Conservation (phyloP, 2,329 filamentous ascomycete species). For the Hymenoscyphus fructigenus region DNA sequence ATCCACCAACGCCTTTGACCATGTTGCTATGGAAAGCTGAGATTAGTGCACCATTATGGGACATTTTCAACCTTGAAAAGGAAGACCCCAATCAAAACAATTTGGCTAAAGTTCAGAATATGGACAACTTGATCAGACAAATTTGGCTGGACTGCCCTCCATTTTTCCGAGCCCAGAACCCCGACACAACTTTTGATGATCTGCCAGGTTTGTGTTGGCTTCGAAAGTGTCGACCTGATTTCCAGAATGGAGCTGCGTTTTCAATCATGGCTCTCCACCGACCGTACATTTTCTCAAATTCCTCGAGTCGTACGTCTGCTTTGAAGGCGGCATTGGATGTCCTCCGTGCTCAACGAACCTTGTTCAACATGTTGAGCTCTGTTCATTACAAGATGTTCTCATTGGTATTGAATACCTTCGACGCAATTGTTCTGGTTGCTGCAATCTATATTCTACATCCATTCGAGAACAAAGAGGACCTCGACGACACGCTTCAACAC, state of each 20-base stretch:
- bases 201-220: conserved; percentile 56
- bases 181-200: conserved; percentile 57
- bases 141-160: conserved; percentile 51
- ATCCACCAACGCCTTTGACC: conserved; percentile 58
- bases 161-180: conserved; percentile 53
- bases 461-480: conserved; percentile 50
- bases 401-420: conserved; percentile 63
- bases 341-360: conserved; percentile 56
- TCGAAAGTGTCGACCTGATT: conserved; percentile 46
- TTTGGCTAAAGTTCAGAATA: conserved; percentile 51
- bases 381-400: conserved; percentile 54
- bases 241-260: conserved; percentile 49
- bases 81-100: conserved; percentile 56
- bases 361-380: conserved; percentile 45
- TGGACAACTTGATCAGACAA: conserved; percentile 52
- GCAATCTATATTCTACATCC: conserved; percentile 63
- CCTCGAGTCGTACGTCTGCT: conserved; percentile 53
- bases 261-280: conserved; percentile 60
- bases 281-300: conserved; percentile 60
- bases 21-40: conserved; percentile 52
- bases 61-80: conserved; percentile 52
- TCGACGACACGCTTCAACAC: conserved; percentile 51
- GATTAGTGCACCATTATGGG: conserved; percentile 48
- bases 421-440: conserved; percentile 60
- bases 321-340: conserved; percentile 56